Evolutionary conservation across 495 filamentous ascomycete species (phyloP).

Genomic region (Penicillium odoratum): DNA sequence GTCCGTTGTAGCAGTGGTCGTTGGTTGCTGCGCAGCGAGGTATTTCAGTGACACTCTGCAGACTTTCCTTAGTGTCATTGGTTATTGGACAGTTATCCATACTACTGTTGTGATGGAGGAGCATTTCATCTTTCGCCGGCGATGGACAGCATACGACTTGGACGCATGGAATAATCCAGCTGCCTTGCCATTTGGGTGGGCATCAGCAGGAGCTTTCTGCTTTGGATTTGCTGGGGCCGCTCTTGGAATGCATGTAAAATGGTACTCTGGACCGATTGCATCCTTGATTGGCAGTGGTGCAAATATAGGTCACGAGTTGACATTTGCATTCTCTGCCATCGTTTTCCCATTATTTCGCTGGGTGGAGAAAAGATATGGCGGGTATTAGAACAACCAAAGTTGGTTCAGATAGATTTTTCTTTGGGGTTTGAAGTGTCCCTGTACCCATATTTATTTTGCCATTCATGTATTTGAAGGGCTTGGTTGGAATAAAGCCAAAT

Average conservation of each 20-base stretch:
- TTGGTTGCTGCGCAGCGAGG: constrained; percentile 27
- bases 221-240: constrained; percentile 66
- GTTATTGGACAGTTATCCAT: constrained; percentile 78
- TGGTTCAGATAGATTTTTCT: not conserved
- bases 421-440: not conserved
- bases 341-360: constrained; percentile 24
- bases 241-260: constrained; percentile 68
- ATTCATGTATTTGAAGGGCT: constrained; percentile 12
- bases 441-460: not conserved
- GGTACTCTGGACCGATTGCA: constrained; percentile 67
- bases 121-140: constrained; percentile 67
- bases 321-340: constrained; percentile 28
- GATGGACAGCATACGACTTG: constrained; percentile 56
- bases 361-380: constrained; percentile 23
- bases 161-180: constrained; percentile 54
- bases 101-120: constrained; percentile 63
- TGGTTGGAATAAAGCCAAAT: constrained; percentile 26
- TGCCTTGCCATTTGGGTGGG: constrained; percentile 62
- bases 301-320: constrained; percentile 70
- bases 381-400: not conserved
- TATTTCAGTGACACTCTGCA: constrained; percentile 28
- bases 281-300: constrained; percentile 61
- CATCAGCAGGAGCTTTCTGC: constrained; percentile 60
- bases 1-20: constrained; percentile 22
- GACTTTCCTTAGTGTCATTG: constrained; percentile 31